Conservation (phyloP, 345 rosid genomes). For the Lenwebbia sp. region DNA sequence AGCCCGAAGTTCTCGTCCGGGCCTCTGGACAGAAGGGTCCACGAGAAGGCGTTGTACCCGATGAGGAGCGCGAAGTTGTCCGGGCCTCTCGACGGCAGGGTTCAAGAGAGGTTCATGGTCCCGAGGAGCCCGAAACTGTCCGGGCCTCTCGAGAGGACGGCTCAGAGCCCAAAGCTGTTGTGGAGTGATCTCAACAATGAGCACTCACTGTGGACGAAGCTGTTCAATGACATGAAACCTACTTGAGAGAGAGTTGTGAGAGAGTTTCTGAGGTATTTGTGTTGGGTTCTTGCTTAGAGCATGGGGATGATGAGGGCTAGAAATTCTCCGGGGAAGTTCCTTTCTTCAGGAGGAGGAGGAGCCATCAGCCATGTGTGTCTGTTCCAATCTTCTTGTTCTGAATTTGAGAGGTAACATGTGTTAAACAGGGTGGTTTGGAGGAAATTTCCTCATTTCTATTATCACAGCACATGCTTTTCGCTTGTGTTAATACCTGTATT, state of each 20-base stretch:
- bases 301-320: neutral
- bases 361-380: neutral
- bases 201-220: conserved; percentile 42
- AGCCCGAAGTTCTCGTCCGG: conserved; percentile 37
- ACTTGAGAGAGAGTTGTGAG: conserved; percentile 20
- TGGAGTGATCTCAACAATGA: conserved; percentile 7
- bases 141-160: neutral
- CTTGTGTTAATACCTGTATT: neutral
- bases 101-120: neutral
- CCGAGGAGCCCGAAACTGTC: conserved; percentile 9
- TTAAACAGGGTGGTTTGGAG: neutral
- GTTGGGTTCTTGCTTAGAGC: neutral
- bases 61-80: conserved; percentile 35
- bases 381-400: neutral
- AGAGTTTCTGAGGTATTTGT: neutral
- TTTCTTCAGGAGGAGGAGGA: neutral
- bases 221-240: conserved; percentile 77
- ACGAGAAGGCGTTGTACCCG: conserved; percentile 10
- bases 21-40: conserved; percentile 28
- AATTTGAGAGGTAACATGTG: neutral
- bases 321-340: neutral
- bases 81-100: conserved; percentile 23
- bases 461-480: fast-evolving
- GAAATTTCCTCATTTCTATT: neutral
- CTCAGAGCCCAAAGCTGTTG: neutral